Evolutionary conservation across 176 grass and related monocot genomes (phyloP), one percentile per base, ranked within the genome.

Genomic region (Aegilops tauschii): DNA sequence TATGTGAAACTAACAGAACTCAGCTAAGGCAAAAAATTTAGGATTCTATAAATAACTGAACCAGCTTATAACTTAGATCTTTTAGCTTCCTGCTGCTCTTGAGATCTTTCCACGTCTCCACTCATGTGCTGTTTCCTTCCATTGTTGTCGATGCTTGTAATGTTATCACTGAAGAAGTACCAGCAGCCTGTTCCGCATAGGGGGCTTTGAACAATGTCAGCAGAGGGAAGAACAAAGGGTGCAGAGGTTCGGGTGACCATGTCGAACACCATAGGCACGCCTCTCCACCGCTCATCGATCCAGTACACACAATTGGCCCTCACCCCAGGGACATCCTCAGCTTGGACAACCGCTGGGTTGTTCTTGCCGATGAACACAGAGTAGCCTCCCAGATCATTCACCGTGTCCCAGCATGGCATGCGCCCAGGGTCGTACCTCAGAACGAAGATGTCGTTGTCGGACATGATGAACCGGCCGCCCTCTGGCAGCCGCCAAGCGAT

Each of bases 231-330:
- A 39, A 71, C 34, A n/a, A 37, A 71, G 34, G 17, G 35, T 39
- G 18, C 21, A 39, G 32, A 69, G 66, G 25, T 75, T 30, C 25
- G 42, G 23, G 27, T 52, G 44, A 28, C 14, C 84, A 80, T 35
- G 76, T 86, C 65, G 9, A 86, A 86, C 50, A 80, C 76, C 76
- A 45, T 78, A 31, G 73, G 20, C 30, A 5, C 72, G 42, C 18
- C 72, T 75, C 72, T 13, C 42, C 17, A 32, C 1, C 1, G 50
- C 50, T 16, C 20, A 12, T 80, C 65, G 28, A 82, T 58, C 70
- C 73, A 82, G 61, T 82, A 87, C 10, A 82, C 30, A 25, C 31
- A 87, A 29, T 81, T 87, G 3, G 29, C 11, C 5, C n/a, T 30
- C 6, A 76, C 6, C 79, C 79, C 10, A 0, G 65, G 35, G 1